phyloP scores from a whole-genome alignment of 306 rosid species.

The Astragalus membranaceus region DNA sequence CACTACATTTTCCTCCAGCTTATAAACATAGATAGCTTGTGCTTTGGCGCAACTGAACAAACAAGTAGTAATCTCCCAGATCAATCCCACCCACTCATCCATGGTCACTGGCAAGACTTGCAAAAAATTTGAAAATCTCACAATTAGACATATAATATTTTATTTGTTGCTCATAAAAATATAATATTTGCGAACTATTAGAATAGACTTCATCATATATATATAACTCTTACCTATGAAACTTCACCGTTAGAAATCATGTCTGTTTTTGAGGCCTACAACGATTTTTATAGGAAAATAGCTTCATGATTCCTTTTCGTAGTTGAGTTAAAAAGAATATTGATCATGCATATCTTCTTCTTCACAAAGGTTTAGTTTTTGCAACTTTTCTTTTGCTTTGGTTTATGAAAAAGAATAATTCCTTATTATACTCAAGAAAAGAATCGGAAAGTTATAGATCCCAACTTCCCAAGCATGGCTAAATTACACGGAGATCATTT shows the following conservation, averaged over 20 bases:
- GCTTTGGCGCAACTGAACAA: background rate
- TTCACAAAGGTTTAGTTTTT: background rate
- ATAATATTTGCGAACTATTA: background rate
- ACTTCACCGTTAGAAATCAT: background rate
- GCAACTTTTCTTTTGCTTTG: background rate
- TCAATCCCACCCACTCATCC: constrained; percentile 15
- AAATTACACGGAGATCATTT: too few species aligned
- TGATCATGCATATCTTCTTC: background rate
- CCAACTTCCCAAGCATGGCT: too few species aligned
- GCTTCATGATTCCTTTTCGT: background rate
- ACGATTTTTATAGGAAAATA: background rate
- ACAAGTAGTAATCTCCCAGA: background rate
- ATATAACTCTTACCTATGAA: background rate
- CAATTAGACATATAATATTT: background rate
- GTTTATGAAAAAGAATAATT: background rate
- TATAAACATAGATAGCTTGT: background rate
- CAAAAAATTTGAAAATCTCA: background rate
- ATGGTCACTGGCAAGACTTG: background rate
- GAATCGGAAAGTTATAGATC: too few species aligned
- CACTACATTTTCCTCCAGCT: too few species aligned
- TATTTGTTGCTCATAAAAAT: background rate
- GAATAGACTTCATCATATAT: background rate
- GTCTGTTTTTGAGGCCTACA: background rate
- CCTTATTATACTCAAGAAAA: too few species aligned
- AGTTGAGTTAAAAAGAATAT: background rate